Percentiles rank a stretch among this genome's conserved stretches.
Conservation (phyloP, 768 basidiomycete species). For the Roridomyces roridus region DNA sequence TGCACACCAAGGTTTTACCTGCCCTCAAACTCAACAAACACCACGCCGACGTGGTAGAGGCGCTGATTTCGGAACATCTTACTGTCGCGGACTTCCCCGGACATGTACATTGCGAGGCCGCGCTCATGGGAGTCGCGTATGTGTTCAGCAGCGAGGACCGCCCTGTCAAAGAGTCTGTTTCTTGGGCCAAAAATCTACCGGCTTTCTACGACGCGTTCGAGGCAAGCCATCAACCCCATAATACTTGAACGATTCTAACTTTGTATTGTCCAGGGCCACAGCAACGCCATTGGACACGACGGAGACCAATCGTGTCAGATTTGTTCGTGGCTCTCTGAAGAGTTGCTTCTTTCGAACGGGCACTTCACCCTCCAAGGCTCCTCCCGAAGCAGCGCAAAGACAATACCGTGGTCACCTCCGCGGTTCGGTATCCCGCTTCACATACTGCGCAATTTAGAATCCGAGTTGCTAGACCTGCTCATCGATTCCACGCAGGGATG, state of each 20-base stretch:
- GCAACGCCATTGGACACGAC: constrained; percentile 5
- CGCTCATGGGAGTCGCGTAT: constrained; percentile 12
- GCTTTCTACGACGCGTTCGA: constrained; percentile 8
- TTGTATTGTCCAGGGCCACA: background rate
- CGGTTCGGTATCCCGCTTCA: constrained; percentile 5
- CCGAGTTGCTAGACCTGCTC: constrained; percentile 3
- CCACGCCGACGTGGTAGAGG: background rate
- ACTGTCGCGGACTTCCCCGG: background rate
- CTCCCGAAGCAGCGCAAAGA: background rate
- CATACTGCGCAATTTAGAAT: constrained; percentile 1
- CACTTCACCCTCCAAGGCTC: background rate
- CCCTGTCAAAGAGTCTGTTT: background rate
- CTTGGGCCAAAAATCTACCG: background rate
- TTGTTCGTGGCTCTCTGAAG: constrained; percentile 14
- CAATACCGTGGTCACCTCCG: constrained; percentile 9
- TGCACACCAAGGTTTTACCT: constrained; percentile 1
- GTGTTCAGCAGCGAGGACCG: background rate
- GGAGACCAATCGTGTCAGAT: constrained; percentile 2
- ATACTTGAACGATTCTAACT: background rate
- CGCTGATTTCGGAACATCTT: background rate
- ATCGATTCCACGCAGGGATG: constrained; percentile 2
- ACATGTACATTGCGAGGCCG: constrained; percentile 6
- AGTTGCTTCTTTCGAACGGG: constrained; percentile 1
- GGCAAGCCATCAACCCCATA: background rate
- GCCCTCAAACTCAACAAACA: constrained; percentile 1